Conservation (phyloP, 192 early-diverging fungal genomes). For the Haplosporangium gracile region DNA sequence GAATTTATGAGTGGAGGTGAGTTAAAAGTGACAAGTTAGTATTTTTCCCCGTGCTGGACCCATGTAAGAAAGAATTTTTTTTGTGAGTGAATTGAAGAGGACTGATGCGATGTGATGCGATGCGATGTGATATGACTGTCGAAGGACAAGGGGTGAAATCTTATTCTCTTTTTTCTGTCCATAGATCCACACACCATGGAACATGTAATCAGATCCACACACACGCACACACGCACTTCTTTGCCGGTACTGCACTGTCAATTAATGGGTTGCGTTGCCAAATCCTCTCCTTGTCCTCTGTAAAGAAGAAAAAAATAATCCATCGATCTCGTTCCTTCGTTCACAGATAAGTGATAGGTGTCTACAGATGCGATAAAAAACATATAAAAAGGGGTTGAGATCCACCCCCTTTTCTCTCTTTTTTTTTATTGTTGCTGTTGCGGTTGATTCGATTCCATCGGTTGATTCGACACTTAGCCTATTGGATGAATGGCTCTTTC, state of each 20-base stretch:
- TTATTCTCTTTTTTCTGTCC: too few species aligned
- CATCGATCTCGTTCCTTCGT: too few species aligned
- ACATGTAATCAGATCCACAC: background rate
- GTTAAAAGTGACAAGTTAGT: too few species aligned
- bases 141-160: too few species aligned
- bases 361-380: slow-evolving; percentile 4
- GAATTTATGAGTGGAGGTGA: too few species aligned
- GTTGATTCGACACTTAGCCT: background rate
- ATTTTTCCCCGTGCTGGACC: background rate
- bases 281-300: background rate
- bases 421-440: background rate
- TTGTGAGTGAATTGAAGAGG: background rate
- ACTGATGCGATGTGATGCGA: slow-evolving; percentile 4
- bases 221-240: background rate
- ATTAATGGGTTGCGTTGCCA: background rate
- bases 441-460: background rate
- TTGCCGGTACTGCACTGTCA: background rate
- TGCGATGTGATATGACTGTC: background rate
- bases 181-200: background rate
- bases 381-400: background rate
- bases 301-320: too few species aligned
- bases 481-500: background rate
- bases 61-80: background rate
- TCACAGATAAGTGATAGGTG: background rate
- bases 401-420: background rate